Percentiles rank a stretch among this genome's conserved stretches.
These are phyloP conservation scores for Penicillium verhagenii DNA, from an alignment of 495 filamentous ascomycete species.

Conservation along the genomic window DNA sequence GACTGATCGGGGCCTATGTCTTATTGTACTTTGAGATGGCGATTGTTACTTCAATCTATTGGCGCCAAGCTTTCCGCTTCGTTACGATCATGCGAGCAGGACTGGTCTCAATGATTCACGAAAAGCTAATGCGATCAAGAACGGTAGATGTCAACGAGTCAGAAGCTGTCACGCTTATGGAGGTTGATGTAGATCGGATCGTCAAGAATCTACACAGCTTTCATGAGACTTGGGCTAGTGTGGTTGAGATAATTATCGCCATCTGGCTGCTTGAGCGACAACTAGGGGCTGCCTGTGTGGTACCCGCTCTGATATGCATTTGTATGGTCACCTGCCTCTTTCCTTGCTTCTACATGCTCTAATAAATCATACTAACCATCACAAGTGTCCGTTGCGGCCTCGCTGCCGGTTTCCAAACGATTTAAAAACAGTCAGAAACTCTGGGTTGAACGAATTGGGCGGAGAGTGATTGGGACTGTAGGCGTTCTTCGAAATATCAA, in stretches of 20 bases:
- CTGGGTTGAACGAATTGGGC: neutral
- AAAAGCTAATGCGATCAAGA: too few relatives aligned
- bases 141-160: neutral
- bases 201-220: neutral
- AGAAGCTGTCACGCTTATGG: neutral
- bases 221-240: neutral
- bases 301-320: neutral
- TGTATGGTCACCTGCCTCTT: neutral
- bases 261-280: neutral
- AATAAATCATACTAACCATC: neutral
- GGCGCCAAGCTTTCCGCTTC: neutral
- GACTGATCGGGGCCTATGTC: neutral
- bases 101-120: neutral
- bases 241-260: neutral
- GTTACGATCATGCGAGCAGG: neutral
- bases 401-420: neutral
- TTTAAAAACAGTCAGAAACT: neutral
- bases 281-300: neutral
- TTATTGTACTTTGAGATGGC: neutral
- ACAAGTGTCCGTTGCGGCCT: neutral
- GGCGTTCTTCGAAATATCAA: neutral
- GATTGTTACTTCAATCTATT: neutral
- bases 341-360: neutral
- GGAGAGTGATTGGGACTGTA: neutral
- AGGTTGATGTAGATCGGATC: constrained; percentile 2